These are phyloP conservation scores for Diplodia scrobiculata DNA, from an alignment of 2,329 filamentous ascomycete genomes.

Conservation along the genomic window DNA sequence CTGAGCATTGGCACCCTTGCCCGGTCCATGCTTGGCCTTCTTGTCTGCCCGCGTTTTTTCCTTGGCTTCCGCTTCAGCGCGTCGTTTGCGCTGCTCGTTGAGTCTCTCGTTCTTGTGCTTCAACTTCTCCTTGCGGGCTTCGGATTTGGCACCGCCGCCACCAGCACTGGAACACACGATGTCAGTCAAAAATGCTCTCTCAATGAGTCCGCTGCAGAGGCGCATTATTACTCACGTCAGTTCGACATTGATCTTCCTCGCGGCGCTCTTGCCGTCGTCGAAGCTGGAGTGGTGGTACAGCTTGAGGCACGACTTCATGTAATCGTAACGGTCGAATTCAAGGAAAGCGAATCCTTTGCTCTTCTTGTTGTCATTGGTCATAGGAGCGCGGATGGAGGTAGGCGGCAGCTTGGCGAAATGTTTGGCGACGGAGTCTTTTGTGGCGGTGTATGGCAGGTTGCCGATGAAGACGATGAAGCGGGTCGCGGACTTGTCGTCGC, in stretches of 20 bases:
- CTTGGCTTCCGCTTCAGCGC: constrained; percentile 53
- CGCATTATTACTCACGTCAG: constrained; percentile 65
- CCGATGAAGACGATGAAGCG: constrained; percentile 82
- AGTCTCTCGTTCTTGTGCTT: constrained; percentile 83
- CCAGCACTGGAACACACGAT: constrained; percentile 63
- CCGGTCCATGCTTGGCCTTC: constrained; percentile 37
- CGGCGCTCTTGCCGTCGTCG: constrained; percentile 58
- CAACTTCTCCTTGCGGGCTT: constrained; percentile 73
- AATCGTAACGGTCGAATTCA: constrained; percentile 82
- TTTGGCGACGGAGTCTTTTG: constrained; percentile 64
- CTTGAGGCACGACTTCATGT: constrained; percentile 90
- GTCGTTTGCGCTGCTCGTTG: constrained; percentile 64
- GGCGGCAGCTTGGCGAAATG: constrained; percentile 81
- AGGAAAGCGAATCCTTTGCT: constrained; percentile 59
- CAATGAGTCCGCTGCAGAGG: neutral
- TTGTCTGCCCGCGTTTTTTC: constrained; percentile 49
- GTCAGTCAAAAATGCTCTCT: constrained; percentile 30
- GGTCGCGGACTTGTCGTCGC: constrained; percentile 44
- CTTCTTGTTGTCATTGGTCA: constrained; percentile 44
- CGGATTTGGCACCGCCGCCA: constrained; percentile 80
- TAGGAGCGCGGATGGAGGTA: constrained; percentile 61
- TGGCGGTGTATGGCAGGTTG: constrained; percentile 86
- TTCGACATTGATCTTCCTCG: constrained; percentile 87
- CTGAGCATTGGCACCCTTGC: constrained; percentile 17
- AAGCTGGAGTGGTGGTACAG: constrained; percentile 87